Evolutionary conservation across 1,284 basidiomycete species (phyloP), one percentile per base, ranked within the genome.

Genomic region (Tylopilus sp.): DNA sequence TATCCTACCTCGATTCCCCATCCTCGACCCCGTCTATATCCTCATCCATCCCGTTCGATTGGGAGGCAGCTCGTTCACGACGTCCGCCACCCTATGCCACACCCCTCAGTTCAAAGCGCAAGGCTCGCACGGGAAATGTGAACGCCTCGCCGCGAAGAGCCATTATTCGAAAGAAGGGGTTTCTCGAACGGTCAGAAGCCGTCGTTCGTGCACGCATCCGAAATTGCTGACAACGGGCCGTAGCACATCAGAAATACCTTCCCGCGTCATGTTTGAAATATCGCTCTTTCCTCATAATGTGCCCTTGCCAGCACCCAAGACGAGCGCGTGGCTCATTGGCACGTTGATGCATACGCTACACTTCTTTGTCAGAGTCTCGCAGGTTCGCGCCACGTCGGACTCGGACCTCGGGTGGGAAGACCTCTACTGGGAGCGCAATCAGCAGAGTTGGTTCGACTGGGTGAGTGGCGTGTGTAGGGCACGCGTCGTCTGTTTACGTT

Each of bases 361-460:
- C 61, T 74, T 89, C 44, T 78, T 73, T 59, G 71, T 85, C 30
- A 75, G 86, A 52, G 68, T 86, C 30, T 74, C 75, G 49, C 78
- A 83, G 54, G 69, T 80, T 44, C 74, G 78, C 23, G 68, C 71
- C 23, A 71, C 81, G 1, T 75, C 76, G 2, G 82, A 86, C 51
- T 79, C 83, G 7, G 84, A 89, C 53, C 58, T 81, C 21, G 82
- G 81, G 6, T 90, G 86, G 86, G 86, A 89, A 57, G 82, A 86
- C 60, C 79, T 88, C 71, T 82, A 84, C 53, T 75, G 74, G 54
- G 84, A 86, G 61, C 66, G 65, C 28, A 78, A 70, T 46, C 75
- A 75, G 23, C 69, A 72, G n/a, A 72, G 80, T 6, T 89, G 86
- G 86, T 83, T 89, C 54, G 82, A 88, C 67, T 90, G 86, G 88